These are phyloP conservation scores for Nemania sp. DNA, from an alignment of 2,329 filamentous ascomycete genomes.

Conservation along the genomic window DNA sequence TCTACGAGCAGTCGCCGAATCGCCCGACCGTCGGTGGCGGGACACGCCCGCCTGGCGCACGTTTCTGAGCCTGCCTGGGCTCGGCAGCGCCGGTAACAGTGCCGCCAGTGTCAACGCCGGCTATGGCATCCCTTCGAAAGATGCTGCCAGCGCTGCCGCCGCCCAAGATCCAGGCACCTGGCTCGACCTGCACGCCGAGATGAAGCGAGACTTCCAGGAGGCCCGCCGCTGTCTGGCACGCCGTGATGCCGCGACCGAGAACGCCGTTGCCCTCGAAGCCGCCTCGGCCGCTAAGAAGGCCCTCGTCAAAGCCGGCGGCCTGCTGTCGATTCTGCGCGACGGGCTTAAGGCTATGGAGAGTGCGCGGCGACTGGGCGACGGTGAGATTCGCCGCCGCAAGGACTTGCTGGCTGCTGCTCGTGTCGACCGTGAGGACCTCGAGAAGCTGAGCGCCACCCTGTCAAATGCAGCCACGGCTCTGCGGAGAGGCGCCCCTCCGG, in stretches of 20 bases:
- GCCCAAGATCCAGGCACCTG: conserved; percentile 68
- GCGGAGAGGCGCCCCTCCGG: conserved; percentile 52
- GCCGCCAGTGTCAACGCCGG: conserved; percentile 51
- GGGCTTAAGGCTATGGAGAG: conserved; percentile 64
- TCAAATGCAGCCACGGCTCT: conserved; percentile 44
- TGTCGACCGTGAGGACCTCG: conserved; percentile 75
- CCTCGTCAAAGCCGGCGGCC: conserved; percentile 67
- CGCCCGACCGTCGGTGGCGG: conserved; percentile 76
- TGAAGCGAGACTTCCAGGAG: conserved; percentile 72
- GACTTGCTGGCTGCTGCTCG: conserved; percentile 71
- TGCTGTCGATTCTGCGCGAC: conserved; percentile 66
- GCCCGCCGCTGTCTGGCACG: conserved; percentile 67
- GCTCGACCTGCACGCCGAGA: conserved; percentile 74
- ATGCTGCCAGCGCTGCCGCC: conserved; percentile 45
- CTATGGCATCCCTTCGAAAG: conserved; percentile 36
- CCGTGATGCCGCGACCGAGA: conserved; percentile 62
- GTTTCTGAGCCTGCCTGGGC: conserved; percentile 71
- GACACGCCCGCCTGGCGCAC: conserved; percentile 71
- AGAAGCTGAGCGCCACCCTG: conserved; percentile 67
- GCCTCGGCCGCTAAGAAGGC: conserved; percentile 74
- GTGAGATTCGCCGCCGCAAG: conserved; percentile 70
- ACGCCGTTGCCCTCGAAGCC: conserved; percentile 58
- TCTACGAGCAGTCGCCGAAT: conserved; percentile 70
- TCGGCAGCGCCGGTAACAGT: conserved; percentile 51
- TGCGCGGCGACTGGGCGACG: conserved; percentile 64